These are phyloP conservation scores for Phaeotremella fagi DNA, from an alignment of 768 basidiomycete genomes.

Conservation along the genomic window DNA sequence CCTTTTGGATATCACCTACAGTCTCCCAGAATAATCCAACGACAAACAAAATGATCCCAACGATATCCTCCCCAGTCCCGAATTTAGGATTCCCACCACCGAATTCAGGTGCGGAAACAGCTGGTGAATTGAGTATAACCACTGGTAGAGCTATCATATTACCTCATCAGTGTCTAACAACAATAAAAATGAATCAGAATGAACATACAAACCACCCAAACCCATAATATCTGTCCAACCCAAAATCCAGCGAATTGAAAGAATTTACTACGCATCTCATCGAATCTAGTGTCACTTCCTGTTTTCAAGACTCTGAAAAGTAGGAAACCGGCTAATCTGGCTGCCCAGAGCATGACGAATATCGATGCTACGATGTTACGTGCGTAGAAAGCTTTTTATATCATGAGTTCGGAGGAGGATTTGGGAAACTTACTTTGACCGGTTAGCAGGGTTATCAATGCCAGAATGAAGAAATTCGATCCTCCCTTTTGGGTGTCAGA, in stretches of 20 bases:
- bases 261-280: slow-evolving; percentile 63
- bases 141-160: slow-evolving; percentile 54
- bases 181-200: not conserved
- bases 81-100: slow-evolving; percentile 58
- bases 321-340: slow-evolving; percentile 61
- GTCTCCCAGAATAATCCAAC: slow-evolving; percentile 60
- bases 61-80: slow-evolving; percentile 60
- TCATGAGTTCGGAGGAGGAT: not conserved
- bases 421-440: slow-evolving; percentile 52
- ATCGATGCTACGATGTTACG: slow-evolving; percentile 50
- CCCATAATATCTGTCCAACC: slow-evolving; percentile 63
- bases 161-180: not conserved
- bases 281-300: slow-evolving; percentile 64
- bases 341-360: slow-evolving; percentile 66
- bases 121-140: slow-evolving; percentile 64
- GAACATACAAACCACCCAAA: slow-evolving; percentile 44
- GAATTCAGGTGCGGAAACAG: slow-evolving; percentile 53
- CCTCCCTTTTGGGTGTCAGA: slow-evolving; percentile 48
- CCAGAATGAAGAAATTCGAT: slow-evolving; percentile 65
- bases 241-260: slow-evolving; percentile 63
- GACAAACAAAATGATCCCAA: slow-evolving; percentile 60
- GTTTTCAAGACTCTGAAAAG: slow-evolving; percentile 66
- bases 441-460: slow-evolving; percentile 59
- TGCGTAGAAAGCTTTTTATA: slow-evolving; percentile 54
- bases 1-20: slow-evolving; percentile 59